Conservation (phyloP, 345 rosid genomes). For the Populus alba region DNA sequence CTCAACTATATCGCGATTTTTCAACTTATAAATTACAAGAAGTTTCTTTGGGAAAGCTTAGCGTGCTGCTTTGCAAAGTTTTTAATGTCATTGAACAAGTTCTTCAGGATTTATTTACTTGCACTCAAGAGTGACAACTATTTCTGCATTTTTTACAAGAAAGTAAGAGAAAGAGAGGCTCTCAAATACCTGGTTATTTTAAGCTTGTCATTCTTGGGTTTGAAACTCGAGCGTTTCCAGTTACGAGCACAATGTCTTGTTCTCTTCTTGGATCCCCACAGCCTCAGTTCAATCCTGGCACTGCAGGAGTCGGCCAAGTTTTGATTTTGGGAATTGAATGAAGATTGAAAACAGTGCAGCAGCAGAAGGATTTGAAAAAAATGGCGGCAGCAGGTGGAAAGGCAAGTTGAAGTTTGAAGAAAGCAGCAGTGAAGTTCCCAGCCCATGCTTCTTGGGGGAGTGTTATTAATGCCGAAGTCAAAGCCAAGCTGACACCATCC, state of each 20-base stretch:
- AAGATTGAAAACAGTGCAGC: background rate
- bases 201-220: too few relatives aligned
- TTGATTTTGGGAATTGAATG: background rate
- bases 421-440: background rate
- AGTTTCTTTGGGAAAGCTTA: too few relatives aligned
- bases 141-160: too few relatives aligned
- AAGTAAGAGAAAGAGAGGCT: too few relatives aligned
- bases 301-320: background rate
- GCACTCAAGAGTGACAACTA: too few relatives aligned
- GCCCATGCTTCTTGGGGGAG: constrained; percentile 18
- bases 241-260: background rate
- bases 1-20: too few relatives aligned
- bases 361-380: background rate
- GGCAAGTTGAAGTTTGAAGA: background rate
- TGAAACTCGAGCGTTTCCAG: background rate
- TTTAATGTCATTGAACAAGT: too few relatives aligned
- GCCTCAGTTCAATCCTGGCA: background rate
- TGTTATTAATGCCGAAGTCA: constrained; percentile 20
- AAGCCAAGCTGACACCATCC: constrained; percentile 17
- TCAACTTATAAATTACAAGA: too few relatives aligned
- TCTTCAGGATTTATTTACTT: too few relatives aligned
- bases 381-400: background rate
- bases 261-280: background rate
- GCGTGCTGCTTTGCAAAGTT: too few relatives aligned
- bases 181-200: too few relatives aligned